Evolutionary conservation across 73 alveolate genomes (phyloP), one percentile per base, ranked within the genome.

Genomic region (Effrenium voratum): DNA sequence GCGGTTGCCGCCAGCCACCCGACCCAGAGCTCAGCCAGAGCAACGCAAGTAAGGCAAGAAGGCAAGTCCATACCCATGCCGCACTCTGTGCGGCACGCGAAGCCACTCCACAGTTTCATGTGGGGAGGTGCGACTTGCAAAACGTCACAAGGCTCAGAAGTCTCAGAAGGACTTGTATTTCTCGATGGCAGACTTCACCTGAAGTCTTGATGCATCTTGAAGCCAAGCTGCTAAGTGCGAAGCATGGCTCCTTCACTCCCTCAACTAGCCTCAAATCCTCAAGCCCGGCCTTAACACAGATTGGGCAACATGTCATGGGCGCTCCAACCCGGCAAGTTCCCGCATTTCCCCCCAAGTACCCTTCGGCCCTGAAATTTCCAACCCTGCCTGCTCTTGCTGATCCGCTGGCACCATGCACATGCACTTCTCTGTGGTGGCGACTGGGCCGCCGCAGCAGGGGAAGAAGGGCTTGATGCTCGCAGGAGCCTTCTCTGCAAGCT

Each of bases 371-470:
- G n/a, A n/a, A n/a, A n/a, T n/a, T n/a, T n/a, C n/a, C n/a, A n/a
- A n/a, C 26, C 57, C 38, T 50, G 87, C 97, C 84, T 90, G 76
- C 73, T 90, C 97, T 44, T 45, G 59, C 44, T 90, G 97, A 46
- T 90, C 88, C 41, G 40, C 45, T n/a, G 80, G 97, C 76, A 90
- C 87, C 73, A 70, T 90, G 73, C 84, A 90, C 38, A 90, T 66
- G 87, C 84, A 90, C 73, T 68, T 90, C 77, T 90, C 97, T 75
- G 44, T 70, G 70, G 97, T 90, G 26, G 87, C 97, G 32, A 90
- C 97, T 46, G 97, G 97, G 30, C 97, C 97, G 28, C 97, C 97
- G 40, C 97, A 90, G 86, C 97, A 90, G 15, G 95, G 84, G 57
- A 87, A 87, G 50, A 87, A 87, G 63, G 95, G 95, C 83, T 87